A percentile compares a stretch with the other conserved stretches of the same genome.
phyloP scores from a whole-genome alignment of 257 asterid species.

The Solanum piurae region DNA sequence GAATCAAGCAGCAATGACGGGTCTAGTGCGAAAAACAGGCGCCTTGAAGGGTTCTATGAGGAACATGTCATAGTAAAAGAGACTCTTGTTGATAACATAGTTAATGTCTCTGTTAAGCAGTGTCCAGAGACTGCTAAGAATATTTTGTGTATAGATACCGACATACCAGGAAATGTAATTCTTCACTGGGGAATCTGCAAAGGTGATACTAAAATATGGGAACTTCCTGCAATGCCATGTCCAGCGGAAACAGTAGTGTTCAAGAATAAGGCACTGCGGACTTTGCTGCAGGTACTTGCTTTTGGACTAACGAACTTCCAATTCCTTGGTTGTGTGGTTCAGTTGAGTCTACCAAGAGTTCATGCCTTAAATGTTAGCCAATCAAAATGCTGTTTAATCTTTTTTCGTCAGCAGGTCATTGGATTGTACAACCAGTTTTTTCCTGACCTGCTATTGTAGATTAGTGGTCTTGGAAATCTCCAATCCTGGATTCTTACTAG shows the following conservation, averaged over 20 bases:
- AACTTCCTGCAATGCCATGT: slow-evolving; percentile 70
- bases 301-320: not conserved
- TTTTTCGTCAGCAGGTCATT: not conserved
- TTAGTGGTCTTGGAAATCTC: not conserved
- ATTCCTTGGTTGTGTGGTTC: not conserved
- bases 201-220: slow-evolving; percentile 56
- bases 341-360: not conserved
- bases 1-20: slow-evolving; percentile 21
- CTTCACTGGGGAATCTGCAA: slow-evolving; percentile 92
- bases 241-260: slow-evolving; percentile 63
- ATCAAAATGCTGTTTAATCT: not conserved
- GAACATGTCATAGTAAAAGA: slow-evolving; percentile 64
- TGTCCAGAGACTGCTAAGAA: slow-evolving; percentile 38
- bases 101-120: slow-evolving; percentile 53
- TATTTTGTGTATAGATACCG: slow-evolving; percentile 66
- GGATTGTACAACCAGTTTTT: not conserved
- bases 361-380: not conserved
- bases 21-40: slow-evolving; percentile 16
- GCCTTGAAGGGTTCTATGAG: slow-evolving; percentile 65
- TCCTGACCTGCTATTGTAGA: not conserved
- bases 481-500: not conserved
- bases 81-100: slow-evolving; percentile 26
- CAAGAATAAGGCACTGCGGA: slow-evolving; percentile 75
- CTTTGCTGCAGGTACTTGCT: slow-evolving; percentile 54
- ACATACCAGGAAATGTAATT: slow-evolving; percentile 75